Percentiles rank a stretch among this genome's conserved stretches.
phyloP scores from a whole-genome alignment of 495 filamentous ascomycete species.

The Pseudevernia furfuracea region DNA sequence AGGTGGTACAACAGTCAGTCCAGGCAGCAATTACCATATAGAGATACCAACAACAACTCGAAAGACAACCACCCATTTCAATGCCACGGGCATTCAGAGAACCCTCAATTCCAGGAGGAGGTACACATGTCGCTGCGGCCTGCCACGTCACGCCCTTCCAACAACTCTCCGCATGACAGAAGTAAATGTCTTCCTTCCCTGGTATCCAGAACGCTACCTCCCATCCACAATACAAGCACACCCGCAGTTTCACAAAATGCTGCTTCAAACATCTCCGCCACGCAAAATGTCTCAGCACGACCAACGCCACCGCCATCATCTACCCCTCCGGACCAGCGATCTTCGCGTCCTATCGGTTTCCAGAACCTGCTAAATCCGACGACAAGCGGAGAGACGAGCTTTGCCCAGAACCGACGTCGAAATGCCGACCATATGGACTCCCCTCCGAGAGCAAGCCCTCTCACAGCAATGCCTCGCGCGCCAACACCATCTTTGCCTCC shows the following conservation, averaged over 20 bases:
- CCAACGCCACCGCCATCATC: constrained; percentile 34
- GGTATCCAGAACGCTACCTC: constrained; percentile 22
- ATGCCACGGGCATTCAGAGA: constrained; percentile 38
- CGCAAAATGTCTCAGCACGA: constrained; percentile 32
- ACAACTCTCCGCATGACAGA: constrained; percentile 21
- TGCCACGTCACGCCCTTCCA: constrained; percentile 31
- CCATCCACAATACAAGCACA: constrained; percentile 17
- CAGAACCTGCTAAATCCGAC: constrained; percentile 46
- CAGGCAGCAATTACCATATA: constrained; percentile 34
- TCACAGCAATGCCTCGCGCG: constrained; percentile 31
- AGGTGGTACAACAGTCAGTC: constrained; percentile 28
- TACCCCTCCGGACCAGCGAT: constrained; percentile 26
- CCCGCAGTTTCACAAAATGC: constrained; percentile 15
- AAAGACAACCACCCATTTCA: constrained; percentile 34
- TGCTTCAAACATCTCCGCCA: constrained; percentile 31
- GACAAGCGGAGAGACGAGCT: constrained; percentile 26
- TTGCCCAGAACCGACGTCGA: constrained; percentile 15
- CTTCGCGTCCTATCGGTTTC: constrained; percentile 42
- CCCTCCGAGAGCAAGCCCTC: constrained; percentile 31
- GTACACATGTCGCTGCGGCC: constrained; percentile 45
- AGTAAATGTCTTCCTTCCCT: constrained; percentile 15
- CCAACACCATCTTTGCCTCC: constrained; percentile 26
- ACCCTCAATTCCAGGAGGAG: constrained; percentile 31
- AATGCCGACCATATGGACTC: constrained; percentile 29
- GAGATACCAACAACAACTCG: constrained; percentile 34